These are phyloP conservation scores for Microcyclosporella mali DNA, from an alignment of 2,329 filamentous ascomycete genomes.

Conservation along the genomic window DNA sequence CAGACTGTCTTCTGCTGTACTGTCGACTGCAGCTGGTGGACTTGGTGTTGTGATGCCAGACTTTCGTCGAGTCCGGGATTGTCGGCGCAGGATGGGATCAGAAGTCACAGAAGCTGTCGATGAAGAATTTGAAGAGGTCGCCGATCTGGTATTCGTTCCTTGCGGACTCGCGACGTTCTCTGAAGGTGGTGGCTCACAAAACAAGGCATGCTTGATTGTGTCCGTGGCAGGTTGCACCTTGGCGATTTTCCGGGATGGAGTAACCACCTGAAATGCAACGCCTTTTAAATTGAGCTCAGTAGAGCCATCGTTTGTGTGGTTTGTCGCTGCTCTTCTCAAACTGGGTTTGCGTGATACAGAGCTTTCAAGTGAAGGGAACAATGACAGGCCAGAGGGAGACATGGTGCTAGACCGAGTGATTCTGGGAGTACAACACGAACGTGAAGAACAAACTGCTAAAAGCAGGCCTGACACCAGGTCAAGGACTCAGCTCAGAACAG, in stretches of 20 bases:
- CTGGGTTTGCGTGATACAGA: slow-evolving; percentile 13
- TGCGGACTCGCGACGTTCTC: not conserved
- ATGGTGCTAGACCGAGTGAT: slow-evolving; percentile 17
- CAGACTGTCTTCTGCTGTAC: slow-evolving; percentile 17
- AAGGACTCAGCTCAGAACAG: not conserved
- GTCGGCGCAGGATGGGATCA: slow-evolving; percentile 3
- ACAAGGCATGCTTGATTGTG: slow-evolving; percentile 27
- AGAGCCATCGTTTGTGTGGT: slow-evolving; percentile 7
- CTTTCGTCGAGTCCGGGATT: slow-evolving; percentile 15
- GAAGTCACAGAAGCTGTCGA: slow-evolving; percentile 2
- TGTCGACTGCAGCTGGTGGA: slow-evolving; percentile 2
- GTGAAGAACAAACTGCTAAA: slow-evolving; percentile 2
- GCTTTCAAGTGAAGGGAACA: slow-evolving; percentile 15
- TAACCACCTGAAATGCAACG: slow-evolving; percentile 25
- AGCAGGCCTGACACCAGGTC: slow-evolving; percentile 7
- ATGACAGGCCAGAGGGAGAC: slow-evolving; percentile 15
- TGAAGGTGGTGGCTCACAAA: slow-evolving; percentile 19
- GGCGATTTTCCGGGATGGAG: slow-evolving; percentile 8
- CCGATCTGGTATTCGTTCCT: not conserved
- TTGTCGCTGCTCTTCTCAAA: slow-evolving; percentile 7
- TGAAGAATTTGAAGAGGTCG: not conserved
- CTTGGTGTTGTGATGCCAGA: slow-evolving; percentile 14
- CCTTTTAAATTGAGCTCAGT: slow-evolving; percentile 23
- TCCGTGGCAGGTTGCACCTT: slow-evolving; percentile 19
- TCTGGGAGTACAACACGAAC: slow-evolving; percentile 1